Base-by-base conservation (phyloP, 768 basidiomycete species). In the Artomyces pyxidatus region DNA sequence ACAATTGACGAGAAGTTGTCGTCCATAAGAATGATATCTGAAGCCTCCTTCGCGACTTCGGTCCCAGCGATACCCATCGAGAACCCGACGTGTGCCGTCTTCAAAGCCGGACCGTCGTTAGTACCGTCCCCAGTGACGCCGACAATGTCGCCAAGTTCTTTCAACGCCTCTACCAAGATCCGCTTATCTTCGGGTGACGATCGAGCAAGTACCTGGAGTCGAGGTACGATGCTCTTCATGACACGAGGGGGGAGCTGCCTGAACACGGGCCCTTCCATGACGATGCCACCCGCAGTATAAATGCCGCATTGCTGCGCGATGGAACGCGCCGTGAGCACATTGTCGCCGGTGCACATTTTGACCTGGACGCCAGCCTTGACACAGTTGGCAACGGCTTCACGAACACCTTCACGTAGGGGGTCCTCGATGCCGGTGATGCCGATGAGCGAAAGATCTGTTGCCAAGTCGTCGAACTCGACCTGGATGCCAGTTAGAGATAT, bases 331-430 rank as follows among this genome's bases (percentile, higher is more conserved):
- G 89, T 94, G 45, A 97, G 80, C 43, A 93, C 90, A 56, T 96
- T 97, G 66, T 98, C 94, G 56, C 95, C 96, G 0, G 96, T 98
- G 64, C 91, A 95, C 94, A 97, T 99, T 71, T 96, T 97, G 69
- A 98, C 83, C 21, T 76, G 73, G 12, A 99, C 93, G 53, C 95
- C 94, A 37, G 96, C 95, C 45, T 73, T 76, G 59, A 81, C 81
- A 61, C 94, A 97, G 60, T 88, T 83, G 38, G 77, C 73, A 38
- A 99, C 95, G 16, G 95, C 93, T 10, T 92, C 78, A 14, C 79
- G 79, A 23, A 98, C 96, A 62, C 94, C 92, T 0, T 79, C 75
- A 28, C 95, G 87, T 4, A 99, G 76, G 38, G 94, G 96, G 62
- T 99, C 96, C 62, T 99, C 94, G 59, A 99, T 97, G 59, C 93